A percentile compares a stretch with the other conserved stretches of the same genome.
Conservation (phyloP, 164 flowering plant species). For the Cinnamomum micranthum region DNA sequence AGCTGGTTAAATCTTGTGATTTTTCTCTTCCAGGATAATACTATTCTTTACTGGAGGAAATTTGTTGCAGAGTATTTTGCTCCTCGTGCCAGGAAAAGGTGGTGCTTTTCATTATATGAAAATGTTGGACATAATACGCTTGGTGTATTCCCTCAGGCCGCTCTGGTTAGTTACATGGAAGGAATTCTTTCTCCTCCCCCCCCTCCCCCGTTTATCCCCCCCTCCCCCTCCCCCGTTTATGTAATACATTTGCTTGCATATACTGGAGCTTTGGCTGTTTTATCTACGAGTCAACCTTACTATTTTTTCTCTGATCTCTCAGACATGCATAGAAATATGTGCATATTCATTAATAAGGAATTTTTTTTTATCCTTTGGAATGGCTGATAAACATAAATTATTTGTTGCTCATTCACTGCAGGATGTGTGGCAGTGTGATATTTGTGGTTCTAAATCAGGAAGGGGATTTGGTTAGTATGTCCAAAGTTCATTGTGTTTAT, state of each 20-base stretch:
- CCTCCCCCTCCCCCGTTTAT: too few species aligned
- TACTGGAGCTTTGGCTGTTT: not conserved
- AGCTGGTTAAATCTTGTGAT: not conserved
- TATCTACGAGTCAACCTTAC: not conserved
- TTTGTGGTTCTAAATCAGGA: conserved; percentile 48
- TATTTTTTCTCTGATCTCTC: not conserved
- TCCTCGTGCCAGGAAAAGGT: conserved; percentile 94
- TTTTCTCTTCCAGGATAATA: conserved; percentile 52
- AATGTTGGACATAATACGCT: conserved; percentile 91
- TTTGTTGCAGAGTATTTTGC: conserved; percentile 89
- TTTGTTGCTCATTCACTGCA: conserved; percentile 18
- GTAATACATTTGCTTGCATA: not conserved
- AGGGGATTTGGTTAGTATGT: conserved; percentile 60
- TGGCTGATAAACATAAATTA: too few species aligned
- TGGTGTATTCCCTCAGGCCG: conserved; percentile 92
- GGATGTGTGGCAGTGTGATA: conserved; percentile 79
- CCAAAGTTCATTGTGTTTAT: not conserved
- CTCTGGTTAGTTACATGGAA: conserved; percentile 52
- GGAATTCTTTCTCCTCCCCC: too few species aligned
- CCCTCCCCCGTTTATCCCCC: rapidly evolving
- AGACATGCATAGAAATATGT: not conserved
- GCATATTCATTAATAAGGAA: not conserved
- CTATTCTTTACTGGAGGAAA: conserved; percentile 88
- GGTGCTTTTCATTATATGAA: conserved; percentile 91
- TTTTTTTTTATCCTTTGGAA: not conserved